phyloP scores from a whole-genome alignment of 1,284 basidiomycete genomes.

The Caloboletus inedulis region DNA sequence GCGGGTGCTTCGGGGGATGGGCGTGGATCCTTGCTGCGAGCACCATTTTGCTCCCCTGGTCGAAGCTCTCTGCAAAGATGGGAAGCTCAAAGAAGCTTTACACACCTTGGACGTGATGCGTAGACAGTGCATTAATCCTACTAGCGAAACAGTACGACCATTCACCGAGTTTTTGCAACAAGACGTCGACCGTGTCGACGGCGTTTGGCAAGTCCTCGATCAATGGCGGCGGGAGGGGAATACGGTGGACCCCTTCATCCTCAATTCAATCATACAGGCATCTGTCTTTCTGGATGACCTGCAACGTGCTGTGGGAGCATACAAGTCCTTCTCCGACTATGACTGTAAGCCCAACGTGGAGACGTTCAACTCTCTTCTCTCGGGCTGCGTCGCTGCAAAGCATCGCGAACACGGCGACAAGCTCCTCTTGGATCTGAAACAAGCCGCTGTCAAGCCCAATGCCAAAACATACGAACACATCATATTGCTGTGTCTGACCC shows the following conservation, averaged over 20 bases:
- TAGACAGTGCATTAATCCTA: slow-evolving; percentile 43
- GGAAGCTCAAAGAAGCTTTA: slow-evolving; percentile 58
- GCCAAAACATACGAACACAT: slow-evolving; percentile 62
- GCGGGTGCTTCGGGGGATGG: slow-evolving; percentile 46
- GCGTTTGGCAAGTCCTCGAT: slow-evolving; percentile 63
- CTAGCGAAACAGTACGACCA: slow-evolving; percentile 45
- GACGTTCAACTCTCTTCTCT: slow-evolving; percentile 70
- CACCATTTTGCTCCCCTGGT: slow-evolving; percentile 69
- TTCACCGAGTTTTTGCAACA: slow-evolving; percentile 50
- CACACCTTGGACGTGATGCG: slow-evolving; percentile 55
- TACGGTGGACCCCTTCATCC: slow-evolving; percentile 51
- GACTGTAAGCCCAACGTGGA: slow-evolving; percentile 55
- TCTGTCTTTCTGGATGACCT: slow-evolving; percentile 62
- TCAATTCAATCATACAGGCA: slow-evolving; percentile 69
- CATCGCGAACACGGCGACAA: slow-evolving; percentile 62
- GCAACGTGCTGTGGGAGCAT: slow-evolving; percentile 74
- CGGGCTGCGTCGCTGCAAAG: slow-evolving; percentile 54
- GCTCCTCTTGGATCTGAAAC: slow-evolving; percentile 60
- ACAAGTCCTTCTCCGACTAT: slow-evolving; percentile 61
- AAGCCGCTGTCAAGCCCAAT: slow-evolving; percentile 51
- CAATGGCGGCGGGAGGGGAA: slow-evolving; percentile 53
- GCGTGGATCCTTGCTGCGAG: slow-evolving; percentile 52
- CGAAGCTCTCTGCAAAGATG: slow-evolving; percentile 55
- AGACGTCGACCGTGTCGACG: slow-evolving; percentile 57
- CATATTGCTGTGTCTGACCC: slow-evolving; percentile 67